Evolutionary conservation across 225 moss, liverwort and hornwort genomes (phyloP).

Genomic region (Asterella californica): DNA sequence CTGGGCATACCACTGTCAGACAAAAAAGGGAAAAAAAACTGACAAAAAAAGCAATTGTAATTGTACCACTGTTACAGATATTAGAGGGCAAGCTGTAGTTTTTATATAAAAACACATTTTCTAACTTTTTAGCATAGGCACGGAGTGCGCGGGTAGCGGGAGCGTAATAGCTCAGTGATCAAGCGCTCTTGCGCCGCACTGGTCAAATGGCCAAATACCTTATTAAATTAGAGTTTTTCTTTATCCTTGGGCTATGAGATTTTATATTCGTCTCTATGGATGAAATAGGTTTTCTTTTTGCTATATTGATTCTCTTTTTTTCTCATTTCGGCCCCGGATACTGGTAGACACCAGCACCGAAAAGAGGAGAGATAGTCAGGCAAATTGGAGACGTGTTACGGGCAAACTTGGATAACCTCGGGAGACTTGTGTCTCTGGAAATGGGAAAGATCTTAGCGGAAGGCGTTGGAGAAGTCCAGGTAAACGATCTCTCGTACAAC

Average conservation of each 20-base stretch:
- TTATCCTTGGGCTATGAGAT: too few relatives aligned
- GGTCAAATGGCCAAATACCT: too few relatives aligned
- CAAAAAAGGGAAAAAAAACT: too few relatives aligned
- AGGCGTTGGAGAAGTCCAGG: conserved; percentile 99
- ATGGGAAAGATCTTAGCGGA: conserved; percentile 97
- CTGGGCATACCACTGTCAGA: too few relatives aligned
- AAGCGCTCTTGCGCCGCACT: too few relatives aligned
- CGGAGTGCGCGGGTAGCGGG: too few relatives aligned
- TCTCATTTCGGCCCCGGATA: not conserved
- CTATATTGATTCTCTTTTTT: not conserved
- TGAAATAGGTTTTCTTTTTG: not conserved
- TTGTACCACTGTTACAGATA: not conserved
- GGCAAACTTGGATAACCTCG: conserved; percentile 63
- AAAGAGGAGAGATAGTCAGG: conserved; percentile 90
- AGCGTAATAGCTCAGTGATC: too few relatives aligned
- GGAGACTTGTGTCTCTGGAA: conserved; percentile 85
- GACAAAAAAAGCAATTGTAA: not conserved
- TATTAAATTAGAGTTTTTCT: too few relatives aligned
- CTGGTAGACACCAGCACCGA: conserved; percentile 83
- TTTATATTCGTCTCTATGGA: not conserved
- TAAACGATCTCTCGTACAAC: conserved; percentile 1
- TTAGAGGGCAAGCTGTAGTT: not conserved
- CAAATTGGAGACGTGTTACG: conserved; percentile 88
- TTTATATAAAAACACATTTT: too few relatives aligned
- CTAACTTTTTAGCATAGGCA: too few relatives aligned